These are phyloP conservation scores for Nakataea oryzae DNA, from an alignment of 2,329 filamentous ascomycete genomes.

Conservation along the genomic window DNA sequence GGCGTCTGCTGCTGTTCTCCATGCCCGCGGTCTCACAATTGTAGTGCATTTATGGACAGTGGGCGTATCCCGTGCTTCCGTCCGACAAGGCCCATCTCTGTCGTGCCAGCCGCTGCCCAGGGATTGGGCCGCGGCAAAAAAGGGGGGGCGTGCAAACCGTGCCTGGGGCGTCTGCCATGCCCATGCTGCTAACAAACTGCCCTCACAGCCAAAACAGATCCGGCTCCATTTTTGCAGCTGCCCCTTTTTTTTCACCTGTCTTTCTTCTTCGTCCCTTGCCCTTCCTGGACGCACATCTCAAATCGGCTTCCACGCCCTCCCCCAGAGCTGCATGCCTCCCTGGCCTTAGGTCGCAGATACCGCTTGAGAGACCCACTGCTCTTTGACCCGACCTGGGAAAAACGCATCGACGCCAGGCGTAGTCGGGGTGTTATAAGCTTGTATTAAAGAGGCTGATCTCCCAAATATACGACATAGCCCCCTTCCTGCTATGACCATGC, in stretches of 20 bases:
- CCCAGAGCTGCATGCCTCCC: not conserved
- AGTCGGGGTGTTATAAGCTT: not conserved
- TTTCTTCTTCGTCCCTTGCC: not conserved
- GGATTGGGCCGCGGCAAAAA: not conserved
- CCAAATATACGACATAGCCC: not conserved
- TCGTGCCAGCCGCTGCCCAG: not conserved
- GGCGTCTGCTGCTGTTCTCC: not conserved
- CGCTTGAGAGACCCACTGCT: not conserved
- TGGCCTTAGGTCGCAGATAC: not conserved
- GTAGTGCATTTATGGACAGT: slow-evolving; percentile 1
- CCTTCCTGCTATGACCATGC: not conserved
- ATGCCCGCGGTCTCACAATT: not conserved
- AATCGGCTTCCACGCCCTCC: not conserved
- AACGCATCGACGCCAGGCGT: not conserved
- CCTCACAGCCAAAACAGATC: not conserved
- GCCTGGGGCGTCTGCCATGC: not conserved
- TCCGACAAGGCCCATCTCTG: not conserved
- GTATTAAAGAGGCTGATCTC: slow-evolving; percentile 1
- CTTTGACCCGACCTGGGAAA: not conserved
- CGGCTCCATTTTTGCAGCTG: not conserved
- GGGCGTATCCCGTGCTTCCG: slow-evolving; percentile 2
- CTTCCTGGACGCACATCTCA: not conserved
- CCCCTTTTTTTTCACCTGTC: not conserved
- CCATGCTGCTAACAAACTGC: not conserved
- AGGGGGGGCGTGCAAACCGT: not conserved